A percentile compares a stretch with the other conserved stretches of the same genome.
These are phyloP conservation scores for Oidiodendron maius DNA, from an alignment of 495 filamentous ascomycete genomes.

Conservation along the genomic window DNA sequence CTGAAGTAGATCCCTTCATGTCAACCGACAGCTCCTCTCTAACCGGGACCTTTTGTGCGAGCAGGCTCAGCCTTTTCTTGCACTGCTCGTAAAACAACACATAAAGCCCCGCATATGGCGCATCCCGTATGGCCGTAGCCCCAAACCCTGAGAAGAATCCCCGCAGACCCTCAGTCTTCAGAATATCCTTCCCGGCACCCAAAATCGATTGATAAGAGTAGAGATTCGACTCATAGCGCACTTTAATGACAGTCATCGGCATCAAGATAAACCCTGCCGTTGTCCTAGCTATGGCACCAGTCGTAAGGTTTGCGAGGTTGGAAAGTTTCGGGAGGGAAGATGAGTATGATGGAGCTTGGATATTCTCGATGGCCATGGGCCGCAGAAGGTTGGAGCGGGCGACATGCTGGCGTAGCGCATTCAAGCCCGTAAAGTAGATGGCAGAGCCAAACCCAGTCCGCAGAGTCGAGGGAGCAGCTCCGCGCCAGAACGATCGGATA, in stretches of 20 bases:
- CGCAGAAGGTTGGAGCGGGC: conserved; percentile 41
- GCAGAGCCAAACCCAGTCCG: conserved; percentile 90
- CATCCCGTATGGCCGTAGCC: conserved; percentile 88
- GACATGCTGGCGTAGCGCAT: conserved; percentile 68
- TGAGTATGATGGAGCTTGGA: conserved; percentile 25
- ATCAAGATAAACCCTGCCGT: conserved; percentile 87
- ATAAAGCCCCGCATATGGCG: conserved; percentile 92
- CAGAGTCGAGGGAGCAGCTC: conserved; percentile 83
- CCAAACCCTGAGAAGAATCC: conserved; percentile 94
- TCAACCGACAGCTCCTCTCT: conserved; percentile 5
- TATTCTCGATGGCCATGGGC: conserved; percentile 18
- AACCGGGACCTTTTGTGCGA: conserved; percentile 16
- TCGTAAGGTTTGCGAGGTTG: conserved; percentile 76
- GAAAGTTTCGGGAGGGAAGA: conserved; percentile 79
- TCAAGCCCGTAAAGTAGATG: conserved; percentile 88
- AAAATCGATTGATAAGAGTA: conserved; percentile 80
- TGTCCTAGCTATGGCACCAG: conserved; percentile 77
- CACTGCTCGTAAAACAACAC: conserved; percentile 89
- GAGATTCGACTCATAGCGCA: conserved; percentile 81
- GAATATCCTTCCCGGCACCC: conserved; percentile 68
- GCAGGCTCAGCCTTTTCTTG: conserved; percentile 57
- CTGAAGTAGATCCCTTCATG: conserved; percentile 40
- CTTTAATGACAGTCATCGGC: conserved; percentile 95
- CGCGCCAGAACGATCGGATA: conserved; percentile 82
- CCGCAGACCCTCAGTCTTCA: conserved; percentile 62